Percentiles rank a stretch among this genome's conserved stretches.
Evolutionary conservation across 768 basidiomycete species (phyloP).

Genomic region (Aureoboletus auriporus): DNA sequence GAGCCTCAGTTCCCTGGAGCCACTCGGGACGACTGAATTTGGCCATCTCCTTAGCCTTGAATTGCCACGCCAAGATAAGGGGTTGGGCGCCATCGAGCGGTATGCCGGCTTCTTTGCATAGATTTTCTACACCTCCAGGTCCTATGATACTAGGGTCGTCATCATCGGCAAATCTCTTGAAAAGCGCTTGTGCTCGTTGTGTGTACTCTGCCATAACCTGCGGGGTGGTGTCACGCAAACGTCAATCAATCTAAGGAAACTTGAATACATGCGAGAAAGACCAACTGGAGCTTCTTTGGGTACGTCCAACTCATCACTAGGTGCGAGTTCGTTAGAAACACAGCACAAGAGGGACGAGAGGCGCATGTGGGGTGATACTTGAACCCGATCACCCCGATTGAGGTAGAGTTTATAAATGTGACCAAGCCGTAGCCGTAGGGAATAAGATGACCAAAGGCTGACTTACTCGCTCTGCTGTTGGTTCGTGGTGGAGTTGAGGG

Average conservation of each 20-base stretch:
- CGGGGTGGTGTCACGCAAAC: background rate
- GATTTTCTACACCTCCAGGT: constrained; percentile 64
- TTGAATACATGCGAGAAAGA: constrained; percentile 8
- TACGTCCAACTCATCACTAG: constrained; percentile 45
- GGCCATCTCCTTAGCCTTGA: constrained; percentile 67
- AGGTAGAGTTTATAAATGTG: constrained; percentile 8
- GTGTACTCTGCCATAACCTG: constrained; percentile 39
- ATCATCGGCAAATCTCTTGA: constrained; percentile 59
- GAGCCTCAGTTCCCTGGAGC: constrained; percentile 48
- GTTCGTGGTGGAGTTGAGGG: constrained; percentile 21
- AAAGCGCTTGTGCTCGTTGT: constrained; percentile 49
- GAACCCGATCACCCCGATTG: constrained; percentile 22
- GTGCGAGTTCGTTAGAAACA: constrained; percentile 49
- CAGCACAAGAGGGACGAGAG: constrained; percentile 62
- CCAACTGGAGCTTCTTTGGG: constrained; percentile 30
- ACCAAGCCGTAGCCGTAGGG: constrained; percentile 9
- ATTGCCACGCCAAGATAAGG: constrained; percentile 73
- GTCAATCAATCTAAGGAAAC: background rate
- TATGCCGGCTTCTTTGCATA: constrained; percentile 69
- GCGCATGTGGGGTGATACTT: constrained; percentile 45
- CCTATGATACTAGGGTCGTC: constrained; percentile 51
- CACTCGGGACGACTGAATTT: constrained; percentile 69
- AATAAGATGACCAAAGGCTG: constrained; percentile 18
- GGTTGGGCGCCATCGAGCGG: constrained; percentile 71
- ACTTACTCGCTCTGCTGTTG: constrained; percentile 29